Percentiles rank a stretch among this genome's conserved stretches.
These are phyloP conservation scores for Saussurea involucrata DNA, from an alignment of 129 eudicot species.

Conservation along the genomic window DNA sequence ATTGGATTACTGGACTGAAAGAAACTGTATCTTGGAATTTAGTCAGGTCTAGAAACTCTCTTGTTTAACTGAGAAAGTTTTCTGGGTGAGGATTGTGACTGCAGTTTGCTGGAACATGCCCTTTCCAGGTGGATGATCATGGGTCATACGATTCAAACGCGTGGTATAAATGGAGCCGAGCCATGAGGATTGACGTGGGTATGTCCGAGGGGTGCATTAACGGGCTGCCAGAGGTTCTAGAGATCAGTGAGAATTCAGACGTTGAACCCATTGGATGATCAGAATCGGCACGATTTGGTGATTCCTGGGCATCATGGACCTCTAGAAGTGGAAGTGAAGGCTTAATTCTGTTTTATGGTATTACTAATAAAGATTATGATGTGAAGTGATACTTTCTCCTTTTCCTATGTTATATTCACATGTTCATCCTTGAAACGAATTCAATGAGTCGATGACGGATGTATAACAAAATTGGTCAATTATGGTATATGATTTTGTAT, in stretches of 20 bases:
- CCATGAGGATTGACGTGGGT: constrained; percentile 88
- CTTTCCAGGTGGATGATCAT: constrained; percentile 90
- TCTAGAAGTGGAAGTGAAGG: constrained; percentile 13
- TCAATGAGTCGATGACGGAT: no score
- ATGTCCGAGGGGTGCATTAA: constrained; percentile 71
- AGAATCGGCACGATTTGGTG: constrained; percentile 17
- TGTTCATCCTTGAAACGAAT: no score
- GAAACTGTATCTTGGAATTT: constrained; percentile 36
- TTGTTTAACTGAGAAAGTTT: constrained; percentile 69
- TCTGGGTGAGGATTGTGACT: constrained; percentile 68
- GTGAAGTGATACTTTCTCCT: no score
- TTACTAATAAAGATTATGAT: not conserved
- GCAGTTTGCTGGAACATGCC: constrained; percentile 64
- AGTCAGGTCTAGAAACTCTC: constrained; percentile 49
- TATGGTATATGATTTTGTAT: no score
- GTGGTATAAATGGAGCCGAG: constrained; percentile 65
- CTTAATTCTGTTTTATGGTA: not conserved
- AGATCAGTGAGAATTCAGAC: constrained; percentile 51
- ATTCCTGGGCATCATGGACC: not conserved
- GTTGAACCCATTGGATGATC: constrained; percentile 37
- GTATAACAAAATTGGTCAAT: no score
- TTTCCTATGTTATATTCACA: no score
- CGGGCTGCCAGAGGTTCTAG: constrained; percentile 81
- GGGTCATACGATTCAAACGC: constrained; percentile 89
- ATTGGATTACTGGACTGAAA: constrained; percentile 66